Conservation (phyloP, 179 eudicot genomes). For the Beta corolliflora region DNA sequence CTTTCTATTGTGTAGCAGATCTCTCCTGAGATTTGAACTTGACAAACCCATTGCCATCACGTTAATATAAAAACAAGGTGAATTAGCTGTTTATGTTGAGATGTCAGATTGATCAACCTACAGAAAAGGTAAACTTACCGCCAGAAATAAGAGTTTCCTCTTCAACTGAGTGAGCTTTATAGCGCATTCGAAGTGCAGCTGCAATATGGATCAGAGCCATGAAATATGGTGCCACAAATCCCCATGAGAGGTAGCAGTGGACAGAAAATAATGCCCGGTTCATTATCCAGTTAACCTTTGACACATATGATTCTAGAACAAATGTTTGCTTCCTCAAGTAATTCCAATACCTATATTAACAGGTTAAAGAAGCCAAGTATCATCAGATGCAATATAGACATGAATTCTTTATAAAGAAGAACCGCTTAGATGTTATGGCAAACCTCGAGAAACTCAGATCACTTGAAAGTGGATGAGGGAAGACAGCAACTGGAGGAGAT, state of each 20-base stretch:
- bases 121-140: constrained; percentile 37
- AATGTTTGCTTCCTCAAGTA: constrained; percentile 98
- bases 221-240: constrained; percentile 80
- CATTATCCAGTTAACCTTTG: constrained; percentile 86
- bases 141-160: constrained; percentile 47
- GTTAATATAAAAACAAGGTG: not conserved
- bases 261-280: constrained; percentile 82
- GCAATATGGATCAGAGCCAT: constrained; percentile 85
- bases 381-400: not conserved
- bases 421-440: constrained; percentile 5
- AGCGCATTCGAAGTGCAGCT: constrained; percentile 58
- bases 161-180: constrained; percentile 42
- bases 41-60: not conserved
- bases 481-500: constrained; percentile 95
- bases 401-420: not conserved
- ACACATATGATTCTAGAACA: constrained; percentile 85
- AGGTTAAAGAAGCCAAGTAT: constrained; percentile 2
- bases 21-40: not conserved
- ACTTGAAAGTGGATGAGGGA: constrained; percentile 95
- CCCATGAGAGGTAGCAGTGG: constrained; percentile 98
- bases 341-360: constrained; percentile 80
- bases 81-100: not conserved
- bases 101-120: not conserved
- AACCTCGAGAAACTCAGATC: constrained; percentile 93
- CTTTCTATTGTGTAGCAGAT: not conserved